Evolutionary conservation across 2,329 filamentous ascomycete genomes (phyloP), one percentile per base, ranked within the genome.

Genomic region (Leptographium wingfieldii): DNA sequence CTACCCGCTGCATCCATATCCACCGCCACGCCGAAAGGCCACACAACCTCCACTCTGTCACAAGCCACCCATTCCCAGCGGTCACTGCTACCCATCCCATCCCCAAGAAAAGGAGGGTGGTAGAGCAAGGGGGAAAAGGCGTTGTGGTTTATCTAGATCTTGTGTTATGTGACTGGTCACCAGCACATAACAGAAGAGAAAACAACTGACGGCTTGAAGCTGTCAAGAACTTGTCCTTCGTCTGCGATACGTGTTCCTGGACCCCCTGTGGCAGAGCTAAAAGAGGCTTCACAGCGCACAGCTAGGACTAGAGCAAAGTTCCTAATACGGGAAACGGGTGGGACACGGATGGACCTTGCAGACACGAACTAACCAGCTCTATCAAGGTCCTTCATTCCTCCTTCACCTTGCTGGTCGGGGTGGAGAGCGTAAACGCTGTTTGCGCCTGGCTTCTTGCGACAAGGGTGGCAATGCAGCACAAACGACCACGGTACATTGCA

Each of bases 91-190:
- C 53, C 43, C 58, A 48, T 56, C 52, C 52, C 40, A 51, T 59
- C 53, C 58, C 43, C n/a, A 27, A 31, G 55, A 29, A 51, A 51
- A n/a, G 29, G 16, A 53, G 53, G 46, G 31, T 51, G 60, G 55
- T 55, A 61, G 60, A 62, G 62, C 60, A 54, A 54, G 57, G 49
- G 53, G 52, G 27, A 29, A 43, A 59, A 48, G n/a, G 33, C 51
- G 52, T 51, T 56, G 59, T 59, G 58, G 61, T 49, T 19, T 69
- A 48, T 67, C 65, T 67, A 76, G 76, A 79, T 79, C 76, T 77
- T 76, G 77, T 79, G 71, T 67, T 69, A 78, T 73, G 73, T 77
- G 76, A 78, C 72, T 72, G 66, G 70, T 77, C 72, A 73, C 68
- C 69, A 69, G 66, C 65, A 67, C 65, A 16, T 43, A 31, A 40